Evolutionary conservation across 1,284 basidiomycete species (phyloP).

Genomic region (Sporisorium graminicola): DNA sequence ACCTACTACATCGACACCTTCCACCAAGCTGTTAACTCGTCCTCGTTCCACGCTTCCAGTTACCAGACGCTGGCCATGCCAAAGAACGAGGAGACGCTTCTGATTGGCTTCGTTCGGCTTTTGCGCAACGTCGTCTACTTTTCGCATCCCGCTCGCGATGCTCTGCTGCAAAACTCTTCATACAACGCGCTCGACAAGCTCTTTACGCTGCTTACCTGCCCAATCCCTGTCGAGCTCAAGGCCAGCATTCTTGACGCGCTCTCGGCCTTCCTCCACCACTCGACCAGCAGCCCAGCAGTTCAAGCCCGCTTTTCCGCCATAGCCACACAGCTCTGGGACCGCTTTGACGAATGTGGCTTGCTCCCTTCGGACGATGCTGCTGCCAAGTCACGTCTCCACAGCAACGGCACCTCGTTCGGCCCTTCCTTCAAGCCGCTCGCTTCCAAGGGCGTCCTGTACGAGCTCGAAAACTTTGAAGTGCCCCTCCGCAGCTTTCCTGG

Average conservation of each 20-base stretch:
- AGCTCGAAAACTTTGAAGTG: slow-evolving; percentile 87
- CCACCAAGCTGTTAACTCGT: slow-evolving; percentile 46
- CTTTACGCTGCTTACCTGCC: slow-evolving; percentile 70
- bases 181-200: slow-evolving; percentile 80
- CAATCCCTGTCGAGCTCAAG: slow-evolving; percentile 85
- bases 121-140: slow-evolving; percentile 82
- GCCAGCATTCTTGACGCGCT: slow-evolving; percentile 86
- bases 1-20: slow-evolving; percentile 66
- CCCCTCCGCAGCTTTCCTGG: slow-evolving; percentile 83
- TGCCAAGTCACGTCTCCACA: slow-evolving; percentile 16
- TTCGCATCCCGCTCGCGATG: slow-evolving; percentile 82
- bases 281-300: slow-evolving; percentile 18
- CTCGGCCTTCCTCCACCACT: slow-evolving; percentile 77
- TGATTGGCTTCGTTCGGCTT: slow-evolving; percentile 84
- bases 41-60: slow-evolving; percentile 43
- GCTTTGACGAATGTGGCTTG: slow-evolving; percentile 77
- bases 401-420: slow-evolving; percentile 23
- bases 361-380: slow-evolving; percentile 34
- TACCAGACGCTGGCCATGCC: slow-evolving; percentile 72
- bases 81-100: slow-evolving; percentile 81
- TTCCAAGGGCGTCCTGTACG: slow-evolving; percentile 70
- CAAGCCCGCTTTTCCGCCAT: slow-evolving; percentile 72
- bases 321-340: slow-evolving; percentile 82
- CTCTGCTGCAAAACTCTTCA: slow-evolving; percentile 82
- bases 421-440: slow-evolving; percentile 38